phyloP scores from a whole-genome alignment of 2,329 filamentous ascomycete species.

The Microsporum ferrugineum region DNA sequence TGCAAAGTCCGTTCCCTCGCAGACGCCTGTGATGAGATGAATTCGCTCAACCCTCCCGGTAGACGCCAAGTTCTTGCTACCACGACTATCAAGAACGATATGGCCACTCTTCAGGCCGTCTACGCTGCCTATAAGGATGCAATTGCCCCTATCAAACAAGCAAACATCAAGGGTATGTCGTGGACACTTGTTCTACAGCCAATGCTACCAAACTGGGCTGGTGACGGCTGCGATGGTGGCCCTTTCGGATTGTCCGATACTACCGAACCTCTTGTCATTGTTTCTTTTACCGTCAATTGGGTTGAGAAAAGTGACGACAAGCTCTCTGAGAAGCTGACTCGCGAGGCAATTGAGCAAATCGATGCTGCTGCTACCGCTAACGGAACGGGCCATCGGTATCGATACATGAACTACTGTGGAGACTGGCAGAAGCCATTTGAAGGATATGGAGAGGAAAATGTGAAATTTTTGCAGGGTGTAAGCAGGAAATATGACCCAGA shows the following conservation, averaged over 20 bases:
- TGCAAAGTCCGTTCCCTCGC: constrained; percentile 23
- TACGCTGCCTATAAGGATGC: constrained; percentile 22
- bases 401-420: constrained; percentile 24
- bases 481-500: constrained; percentile 12
- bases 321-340: constrained; percentile 19
- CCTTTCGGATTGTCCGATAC: constrained; percentile 19
- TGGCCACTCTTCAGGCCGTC: constrained; percentile 19
- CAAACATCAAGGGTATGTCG: constrained; percentile 20
- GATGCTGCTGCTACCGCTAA: constrained; percentile 20
- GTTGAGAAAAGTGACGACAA: constrained; percentile 20
- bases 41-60: constrained; percentile 22
- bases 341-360: constrained; percentile 23
- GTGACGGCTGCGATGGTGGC: constrained; percentile 18
- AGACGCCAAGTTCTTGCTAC: constrained; percentile 25
- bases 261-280: constrained; percentile 22
- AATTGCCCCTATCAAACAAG: constrained; percentile 18
- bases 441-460: constrained; percentile 21
- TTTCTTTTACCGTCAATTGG: constrained; percentile 29
- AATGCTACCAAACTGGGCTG: constrained; percentile 19
- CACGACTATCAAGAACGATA: constrained; percentile 30
- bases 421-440: constrained; percentile 22
- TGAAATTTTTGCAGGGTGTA: constrained; percentile 15
- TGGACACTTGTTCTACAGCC: constrained; percentile 28
- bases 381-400: constrained; percentile 17
- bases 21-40: constrained; percentile 26